Conservation (phyloP, 805 yeast species). For the Candida manassasensis region DNA sequence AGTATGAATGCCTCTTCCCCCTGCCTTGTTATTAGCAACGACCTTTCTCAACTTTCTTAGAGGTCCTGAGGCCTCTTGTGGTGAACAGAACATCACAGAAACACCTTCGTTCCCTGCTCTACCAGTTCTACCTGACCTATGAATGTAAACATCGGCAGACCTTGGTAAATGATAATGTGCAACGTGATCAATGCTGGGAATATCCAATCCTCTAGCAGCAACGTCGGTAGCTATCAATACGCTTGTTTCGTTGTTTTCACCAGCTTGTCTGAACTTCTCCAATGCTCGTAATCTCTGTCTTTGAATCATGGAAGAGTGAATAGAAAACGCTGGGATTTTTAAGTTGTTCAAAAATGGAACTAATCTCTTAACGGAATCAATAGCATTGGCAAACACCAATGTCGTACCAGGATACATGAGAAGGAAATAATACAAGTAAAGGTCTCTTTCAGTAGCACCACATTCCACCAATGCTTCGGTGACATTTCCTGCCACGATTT, state of each 20-base stretch:
- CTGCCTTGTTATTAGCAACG: constrained; percentile 32
- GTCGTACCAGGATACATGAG: constrained; percentile 85
- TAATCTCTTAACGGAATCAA: constrained; percentile 86
- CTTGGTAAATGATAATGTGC: constrained; percentile 95
- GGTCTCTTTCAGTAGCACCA: constrained; percentile 83
- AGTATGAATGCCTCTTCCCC: constrained; percentile 31
- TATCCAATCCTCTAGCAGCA: constrained; percentile 97
- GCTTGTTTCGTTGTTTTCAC: constrained; percentile 44
- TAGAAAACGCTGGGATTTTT: constrained; percentile 63
- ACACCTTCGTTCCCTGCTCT: constrained; percentile 94
- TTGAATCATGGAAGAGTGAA: constrained; percentile 94
- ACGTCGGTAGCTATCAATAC: constrained; percentile 93
- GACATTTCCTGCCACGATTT: constrained; percentile 67
- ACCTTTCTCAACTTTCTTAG: constrained; percentile 65
- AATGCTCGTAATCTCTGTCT: constrained; percentile 83
- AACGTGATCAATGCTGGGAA: constrained; percentile 85
- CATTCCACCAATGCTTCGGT: constrained; percentile 90
- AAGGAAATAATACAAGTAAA: constrained; percentile 82
- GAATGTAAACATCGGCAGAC: constrained; percentile 90
- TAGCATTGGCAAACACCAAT: constrained; percentile 89
- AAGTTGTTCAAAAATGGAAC: constrained; percentile 71
- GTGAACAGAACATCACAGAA: constrained; percentile 88
- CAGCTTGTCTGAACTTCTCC: constrained; percentile 68
- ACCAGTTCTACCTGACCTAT: constrained; percentile 97
- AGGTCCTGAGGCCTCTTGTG: constrained; percentile 90